phyloP scores from a whole-genome alignment of 2,329 filamentous ascomycete species.

The Clonostachys byssicola region DNA sequence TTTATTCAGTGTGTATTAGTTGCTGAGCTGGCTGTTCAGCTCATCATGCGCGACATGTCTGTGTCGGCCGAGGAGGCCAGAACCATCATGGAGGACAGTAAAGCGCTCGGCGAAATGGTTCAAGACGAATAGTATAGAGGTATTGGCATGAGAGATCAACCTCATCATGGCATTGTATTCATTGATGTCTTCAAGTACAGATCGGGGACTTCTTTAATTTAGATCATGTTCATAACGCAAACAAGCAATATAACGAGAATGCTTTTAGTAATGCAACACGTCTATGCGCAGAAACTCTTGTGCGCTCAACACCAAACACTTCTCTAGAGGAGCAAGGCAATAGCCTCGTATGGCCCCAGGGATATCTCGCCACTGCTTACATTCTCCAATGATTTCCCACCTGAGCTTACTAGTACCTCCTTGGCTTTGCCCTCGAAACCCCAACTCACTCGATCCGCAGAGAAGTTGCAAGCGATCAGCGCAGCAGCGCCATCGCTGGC shows the following conservation, averaged over 20 bases:
- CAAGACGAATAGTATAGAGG: constrained; percentile 30
- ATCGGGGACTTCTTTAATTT: too few species aligned
- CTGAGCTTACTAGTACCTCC: constrained; percentile 26
- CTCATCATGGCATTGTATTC: constrained; percentile 12
- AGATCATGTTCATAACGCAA: too few species aligned
- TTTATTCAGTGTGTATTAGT: constrained; percentile 76
- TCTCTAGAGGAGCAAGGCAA: constrained; percentile 21
- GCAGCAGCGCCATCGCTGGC: constrained; percentile 21
- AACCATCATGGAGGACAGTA: constrained; percentile 62
- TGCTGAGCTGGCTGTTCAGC: constrained; percentile 57
- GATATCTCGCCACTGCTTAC: constrained; percentile 3
- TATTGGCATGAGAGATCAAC: too few species aligned
- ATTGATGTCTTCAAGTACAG: neutral
- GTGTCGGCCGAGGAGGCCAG: constrained; percentile 31
- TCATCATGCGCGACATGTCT: constrained; percentile 54
- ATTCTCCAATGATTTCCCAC: constrained; percentile 6
- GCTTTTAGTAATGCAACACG: too few species aligned
- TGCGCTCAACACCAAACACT: too few species aligned
- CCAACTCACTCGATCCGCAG: constrained; percentile 23
- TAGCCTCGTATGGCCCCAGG: constrained; percentile 29
- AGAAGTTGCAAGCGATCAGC: constrained; percentile 33
- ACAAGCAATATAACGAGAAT: too few species aligned
- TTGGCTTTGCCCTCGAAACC: constrained; percentile 13
- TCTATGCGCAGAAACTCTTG: too few species aligned
- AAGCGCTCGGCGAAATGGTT: constrained; percentile 61